Evolutionary conservation across 2,329 filamentous ascomycete species (phyloP).

Genomic region (Colletotrichum limetticola): DNA sequence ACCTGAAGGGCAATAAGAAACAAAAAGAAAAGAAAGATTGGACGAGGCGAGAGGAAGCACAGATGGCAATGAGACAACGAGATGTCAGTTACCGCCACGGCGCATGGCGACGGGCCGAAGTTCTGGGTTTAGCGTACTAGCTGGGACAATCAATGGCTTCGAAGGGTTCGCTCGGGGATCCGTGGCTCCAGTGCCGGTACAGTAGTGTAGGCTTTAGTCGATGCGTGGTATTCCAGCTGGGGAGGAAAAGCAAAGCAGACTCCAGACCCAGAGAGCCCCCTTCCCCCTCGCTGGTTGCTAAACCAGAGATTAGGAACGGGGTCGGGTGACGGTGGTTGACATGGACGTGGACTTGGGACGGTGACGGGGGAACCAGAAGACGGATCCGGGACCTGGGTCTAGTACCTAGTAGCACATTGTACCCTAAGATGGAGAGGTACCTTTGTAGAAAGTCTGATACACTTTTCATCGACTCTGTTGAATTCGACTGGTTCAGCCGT

Average conservation of each 20-base stretch:
- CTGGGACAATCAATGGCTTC: constrained; percentile 13
- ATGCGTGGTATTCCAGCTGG: constrained; percentile 21
- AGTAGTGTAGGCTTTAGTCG: constrained; percentile 28
- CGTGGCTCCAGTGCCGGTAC: constrained; percentile 29
- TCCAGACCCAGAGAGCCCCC: not conserved
- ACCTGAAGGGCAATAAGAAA: constrained; percentile 31
- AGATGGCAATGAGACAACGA: constrained; percentile 33
- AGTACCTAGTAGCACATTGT: not conserved
- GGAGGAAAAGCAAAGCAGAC: constrained; percentile 22
- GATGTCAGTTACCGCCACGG: constrained; percentile 34
- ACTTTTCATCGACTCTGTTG: constrained; percentile 5
- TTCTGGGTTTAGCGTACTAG: constrained; percentile 26
- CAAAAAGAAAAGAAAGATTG: constrained; percentile 35
- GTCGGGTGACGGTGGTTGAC: constrained; percentile 2
- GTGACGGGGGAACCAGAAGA: not conserved
- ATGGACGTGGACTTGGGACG: constrained; percentile 13
- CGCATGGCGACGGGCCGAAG: constrained; percentile 32
- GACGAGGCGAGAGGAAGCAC: constrained; percentile 31
- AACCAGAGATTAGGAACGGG: constrained; percentile 11
- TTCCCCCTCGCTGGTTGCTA: constrained; percentile 10
- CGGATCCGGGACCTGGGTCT: not conserved
- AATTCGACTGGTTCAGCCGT: not conserved
- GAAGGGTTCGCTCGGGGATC: constrained; percentile 26
- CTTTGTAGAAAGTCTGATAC: not conserved
- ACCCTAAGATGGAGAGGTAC: not conserved